Conservation (phyloP, 257 asterid species). For the Solanum clarkiae region DNA sequence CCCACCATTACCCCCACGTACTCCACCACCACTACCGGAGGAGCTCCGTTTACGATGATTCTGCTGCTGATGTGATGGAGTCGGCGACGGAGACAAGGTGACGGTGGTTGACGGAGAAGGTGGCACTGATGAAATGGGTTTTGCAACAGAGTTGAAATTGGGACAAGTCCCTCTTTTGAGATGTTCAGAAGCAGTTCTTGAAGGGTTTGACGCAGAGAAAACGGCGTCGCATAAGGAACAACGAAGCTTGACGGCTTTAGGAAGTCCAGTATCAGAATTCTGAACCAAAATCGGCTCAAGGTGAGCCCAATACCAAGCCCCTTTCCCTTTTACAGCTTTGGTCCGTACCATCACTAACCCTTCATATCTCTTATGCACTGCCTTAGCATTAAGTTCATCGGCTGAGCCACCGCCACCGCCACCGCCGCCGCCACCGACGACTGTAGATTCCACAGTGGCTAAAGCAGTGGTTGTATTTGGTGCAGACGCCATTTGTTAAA, state of each 20-base stretch:
- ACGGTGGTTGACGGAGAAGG: constrained; percentile 8
- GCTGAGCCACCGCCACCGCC: constrained; percentile 7
- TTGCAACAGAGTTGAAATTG: constrained; percentile 47
- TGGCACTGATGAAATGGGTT: constrained; percentile 62
- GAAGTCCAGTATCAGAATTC: constrained; percentile 60
- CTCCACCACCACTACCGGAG: constrained; percentile 1
- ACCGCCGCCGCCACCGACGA: neutral
- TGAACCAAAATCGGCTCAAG: constrained; percentile 82
- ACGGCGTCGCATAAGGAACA: constrained; percentile 89
- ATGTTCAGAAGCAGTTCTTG: constrained; percentile 96
- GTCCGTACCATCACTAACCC: constrained; percentile 76
- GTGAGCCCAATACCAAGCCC: constrained; percentile 99
- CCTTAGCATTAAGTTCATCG: constrained; percentile 68
- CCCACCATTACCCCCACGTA: neutral
- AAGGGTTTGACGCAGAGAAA: constrained; percentile 95
- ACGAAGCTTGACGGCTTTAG: constrained; percentile 86
- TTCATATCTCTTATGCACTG: constrained; percentile 76
- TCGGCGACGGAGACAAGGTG: constrained; percentile 4
- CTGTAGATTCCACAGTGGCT: constrained; percentile 3
- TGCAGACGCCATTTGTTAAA: constrained; percentile 38
- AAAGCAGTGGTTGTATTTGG: constrained; percentile 25
- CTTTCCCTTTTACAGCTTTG: constrained; percentile 89
- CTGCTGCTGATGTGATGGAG: constrained; percentile 12
- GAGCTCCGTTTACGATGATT: constrained; percentile 31
- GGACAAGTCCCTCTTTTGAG: constrained; percentile 94